A percentile compares a stretch with the other conserved stretches of the same genome.
Conservation (phyloP, 768 basidiomycete species). For the Scleroderma citrinum region DNA sequence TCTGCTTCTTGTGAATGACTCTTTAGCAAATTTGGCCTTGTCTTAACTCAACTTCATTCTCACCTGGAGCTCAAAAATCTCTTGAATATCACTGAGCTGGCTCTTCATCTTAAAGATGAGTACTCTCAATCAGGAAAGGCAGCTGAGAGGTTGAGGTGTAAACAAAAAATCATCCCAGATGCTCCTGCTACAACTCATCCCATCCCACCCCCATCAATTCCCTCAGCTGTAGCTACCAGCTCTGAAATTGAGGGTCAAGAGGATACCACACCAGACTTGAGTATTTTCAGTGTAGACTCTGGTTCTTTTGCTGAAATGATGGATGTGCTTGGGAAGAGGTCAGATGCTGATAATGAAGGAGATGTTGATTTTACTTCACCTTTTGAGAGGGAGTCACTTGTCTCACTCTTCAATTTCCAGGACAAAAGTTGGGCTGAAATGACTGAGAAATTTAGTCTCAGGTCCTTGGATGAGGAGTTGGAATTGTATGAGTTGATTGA, state of each 20-base stretch:
- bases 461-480: too few relatives aligned
- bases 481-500: conserved; percentile 5
- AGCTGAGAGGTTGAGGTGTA: conserved; percentile 3
- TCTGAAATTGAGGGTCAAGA: too few relatives aligned
- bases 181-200: not conserved
- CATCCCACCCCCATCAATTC: conserved; percentile 1
- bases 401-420: not conserved
- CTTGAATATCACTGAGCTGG: conserved; percentile 14
- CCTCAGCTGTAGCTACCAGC: not conserved
- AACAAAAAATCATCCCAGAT: not conserved
- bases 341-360: too few relatives aligned
- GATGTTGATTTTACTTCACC: not conserved
- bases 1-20: conserved; percentile 19
- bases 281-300: too few relatives aligned
- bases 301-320: too few relatives aligned
- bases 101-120: conserved; percentile 25
- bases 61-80: not conserved
- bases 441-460: not conserved
- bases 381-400: not conserved
- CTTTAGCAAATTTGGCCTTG: conserved; percentile 14
- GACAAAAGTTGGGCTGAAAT: conserved; percentile 1
- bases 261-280: too few relatives aligned
- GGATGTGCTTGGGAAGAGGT: too few relatives aligned
- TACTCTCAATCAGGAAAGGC: conserved; percentile 7
- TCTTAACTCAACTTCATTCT: conserved; percentile 5